phyloP scores from a whole-genome alignment of 345 rosid genomes.

The Brassica cretica region DNA sequence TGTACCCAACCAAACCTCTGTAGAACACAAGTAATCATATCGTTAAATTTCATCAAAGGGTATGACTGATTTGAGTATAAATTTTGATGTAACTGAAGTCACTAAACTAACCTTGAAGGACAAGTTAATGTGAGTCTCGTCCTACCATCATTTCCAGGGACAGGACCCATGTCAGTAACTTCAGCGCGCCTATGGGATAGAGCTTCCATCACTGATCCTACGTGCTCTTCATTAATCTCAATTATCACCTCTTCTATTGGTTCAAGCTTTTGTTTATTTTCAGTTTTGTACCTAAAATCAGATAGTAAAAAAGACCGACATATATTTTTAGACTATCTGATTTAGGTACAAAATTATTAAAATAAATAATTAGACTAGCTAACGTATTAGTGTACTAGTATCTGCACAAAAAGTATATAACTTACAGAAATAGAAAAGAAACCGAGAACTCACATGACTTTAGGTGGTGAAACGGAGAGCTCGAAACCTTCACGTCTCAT shows the following conservation, averaged over 20 bases:
- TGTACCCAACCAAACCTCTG: conserved; percentile 98
- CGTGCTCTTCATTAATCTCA: conserved; percentile 96
- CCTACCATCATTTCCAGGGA: conserved; percentile 85
- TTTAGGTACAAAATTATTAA: neutral
- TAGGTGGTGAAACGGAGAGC: conserved; percentile 94
- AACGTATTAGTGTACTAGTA: neutral
- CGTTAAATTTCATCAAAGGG: conserved; percentile 10
- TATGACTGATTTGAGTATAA: neutral
- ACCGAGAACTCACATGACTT: conserved; percentile 72
- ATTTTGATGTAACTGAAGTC: neutral
- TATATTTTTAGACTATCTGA: no score
- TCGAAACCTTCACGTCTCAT: conserved; percentile 99
- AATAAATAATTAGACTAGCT: neutral
- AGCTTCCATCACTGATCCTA: conserved; percentile 91
- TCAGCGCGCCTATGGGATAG: conserved; percentile 89
- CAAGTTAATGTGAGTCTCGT: conserved; percentile 85
- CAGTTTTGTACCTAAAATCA: conserved; percentile 79
- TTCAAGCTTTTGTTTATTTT: conserved; percentile 68
- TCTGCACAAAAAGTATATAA: neutral
- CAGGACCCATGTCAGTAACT: conserved; percentile 91
- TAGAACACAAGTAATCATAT: conserved; percentile 9
- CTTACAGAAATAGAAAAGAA: neutral
- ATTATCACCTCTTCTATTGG: conserved; percentile 95
- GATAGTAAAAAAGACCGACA: conserved; percentile 24
- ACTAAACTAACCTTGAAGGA: conserved; percentile 75